A percentile compares a stretch with the other conserved stretches of the same genome.
Evolutionary conservation across 805 yeast genomes (phyloP).

Genomic region (Wickerhamiella parazyma): DNA sequence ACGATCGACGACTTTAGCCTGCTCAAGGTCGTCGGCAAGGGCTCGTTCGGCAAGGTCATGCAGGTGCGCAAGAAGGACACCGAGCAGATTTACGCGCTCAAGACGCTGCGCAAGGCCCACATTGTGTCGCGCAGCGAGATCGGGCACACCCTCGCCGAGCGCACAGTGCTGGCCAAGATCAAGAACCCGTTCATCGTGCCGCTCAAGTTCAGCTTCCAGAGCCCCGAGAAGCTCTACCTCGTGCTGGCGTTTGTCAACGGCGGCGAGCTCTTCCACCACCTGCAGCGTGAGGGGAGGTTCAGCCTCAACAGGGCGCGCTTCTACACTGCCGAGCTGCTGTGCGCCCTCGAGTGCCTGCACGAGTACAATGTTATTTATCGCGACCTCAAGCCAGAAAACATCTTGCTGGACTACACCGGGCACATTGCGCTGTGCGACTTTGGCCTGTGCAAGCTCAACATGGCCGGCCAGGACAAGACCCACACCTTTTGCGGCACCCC

Average conservation of each 20-base stretch:
- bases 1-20: conserved; percentile 86
- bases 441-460: conserved; percentile 89
- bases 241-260: conserved; percentile 92
- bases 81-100: conserved; percentile 83
- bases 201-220: conserved; percentile 86
- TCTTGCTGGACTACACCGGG: conserved; percentile 86
- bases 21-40: conserved; percentile 91
- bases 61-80: conserved; percentile 95
- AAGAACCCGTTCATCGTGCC: conserved; percentile 95
- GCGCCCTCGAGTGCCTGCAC: conserved; percentile 87
- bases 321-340: conserved; percentile 84
- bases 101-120: conserved; percentile 86
- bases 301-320: conserved; percentile 80
- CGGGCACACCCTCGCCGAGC: conserved; percentile 89
- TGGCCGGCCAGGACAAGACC: conserved; percentile 74
- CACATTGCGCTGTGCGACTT: conserved; percentile 97
- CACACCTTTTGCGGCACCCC: conserved; percentile 97
- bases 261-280: conserved; percentile 89
- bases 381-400: conserved; percentile 87
- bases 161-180: conserved; percentile 86
- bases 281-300: conserved; percentile 82
- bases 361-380: conserved; percentile 86
- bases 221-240: conserved; percentile 86
- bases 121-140: conserved; percentile 91
- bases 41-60: conserved; percentile 98